Evolutionary conservation across 805 yeast species (phyloP).

Genomic region (Yueomyces sinensis): DNA sequence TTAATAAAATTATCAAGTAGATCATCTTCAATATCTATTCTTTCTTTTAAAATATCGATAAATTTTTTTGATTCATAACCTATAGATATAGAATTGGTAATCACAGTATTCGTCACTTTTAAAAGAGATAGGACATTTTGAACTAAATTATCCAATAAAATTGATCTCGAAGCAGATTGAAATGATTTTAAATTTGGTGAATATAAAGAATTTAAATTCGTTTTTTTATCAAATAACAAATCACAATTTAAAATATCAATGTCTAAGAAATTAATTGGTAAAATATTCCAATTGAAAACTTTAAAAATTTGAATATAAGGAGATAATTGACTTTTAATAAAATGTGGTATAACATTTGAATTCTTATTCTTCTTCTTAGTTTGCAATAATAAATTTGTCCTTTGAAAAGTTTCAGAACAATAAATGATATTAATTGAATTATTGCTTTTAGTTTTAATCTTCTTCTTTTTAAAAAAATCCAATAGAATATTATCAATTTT

Average conservation of each 20-base stretch:
- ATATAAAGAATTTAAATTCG: constrained; percentile 16
- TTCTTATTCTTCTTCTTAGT: not conserved
- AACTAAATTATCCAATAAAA: constrained; percentile 18
- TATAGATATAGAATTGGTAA: constrained; percentile 16
- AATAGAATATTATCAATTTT: constrained; percentile 6
- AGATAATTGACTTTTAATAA: constrained; percentile 10
- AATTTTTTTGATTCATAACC: constrained; percentile 14
- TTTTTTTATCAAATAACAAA: constrained; percentile 12
- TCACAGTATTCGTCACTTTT: constrained; percentile 10
- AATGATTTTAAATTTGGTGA: constrained; percentile 10
- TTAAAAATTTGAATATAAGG: constrained; percentile 1
- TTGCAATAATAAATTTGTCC: constrained; percentile 3
- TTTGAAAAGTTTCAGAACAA: constrained; percentile 10
- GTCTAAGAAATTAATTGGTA: constrained; percentile 18
- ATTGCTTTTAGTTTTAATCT: not conserved
- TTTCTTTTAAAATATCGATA: constrained; percentile 8
- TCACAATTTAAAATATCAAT: constrained; percentile 15
- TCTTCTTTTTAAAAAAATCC: not conserved
- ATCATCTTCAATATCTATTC: constrained; percentile 5
- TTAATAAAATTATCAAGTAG: constrained; percentile 12
- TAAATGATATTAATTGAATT: constrained; percentile 6
- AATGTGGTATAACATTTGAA: constrained; percentile 7
- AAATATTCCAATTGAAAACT: constrained; percentile 11
- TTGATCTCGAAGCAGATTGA: constrained; percentile 13
- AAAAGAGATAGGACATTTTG: constrained; percentile 13